A percentile compares a stretch with the other conserved stretches of the same genome.
These are phyloP conservation scores for Candida nitratophila DNA, from an alignment of 805 yeast genomes.

Conservation along the genomic window DNA sequence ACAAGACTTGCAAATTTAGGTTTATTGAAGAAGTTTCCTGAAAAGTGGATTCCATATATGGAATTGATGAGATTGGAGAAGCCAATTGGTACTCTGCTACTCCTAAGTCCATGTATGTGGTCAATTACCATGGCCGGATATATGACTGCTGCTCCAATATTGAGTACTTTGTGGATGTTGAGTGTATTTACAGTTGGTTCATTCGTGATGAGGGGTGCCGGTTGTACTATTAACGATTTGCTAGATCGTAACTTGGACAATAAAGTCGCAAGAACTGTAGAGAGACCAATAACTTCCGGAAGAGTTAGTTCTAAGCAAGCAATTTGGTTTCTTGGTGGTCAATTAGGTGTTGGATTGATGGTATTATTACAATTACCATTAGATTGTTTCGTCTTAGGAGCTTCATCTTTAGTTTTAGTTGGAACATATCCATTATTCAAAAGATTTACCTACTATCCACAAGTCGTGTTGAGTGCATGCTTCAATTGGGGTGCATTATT, in stretches of 20 bases:
- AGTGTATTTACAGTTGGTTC: slow-evolving; percentile 79
- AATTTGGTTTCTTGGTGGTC: slow-evolving; percentile 59
- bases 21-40: slow-evolving; percentile 59
- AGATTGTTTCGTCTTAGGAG: slow-evolving; percentile 78
- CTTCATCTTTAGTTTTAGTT: slow-evolving; percentile 71
- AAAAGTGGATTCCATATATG: slow-evolving; percentile 78
- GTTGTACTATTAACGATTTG: slow-evolving; percentile 91
- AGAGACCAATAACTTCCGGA: slow-evolving; percentile 90
- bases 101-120: slow-evolving; percentile 87
- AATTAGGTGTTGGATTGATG: slow-evolving; percentile 65
- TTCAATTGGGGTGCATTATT: slow-evolving; percentile 92
- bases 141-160: slow-evolving; percentile 59
- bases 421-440: slow-evolving; percentile 89
- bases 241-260: slow-evolving; percentile 77
- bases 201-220: slow-evolving; percentile 93
- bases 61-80: slow-evolving; percentile 87
- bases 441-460: slow-evolving; percentile 94
- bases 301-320: slow-evolving; percentile 71
- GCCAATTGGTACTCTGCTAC: slow-evolving; percentile 90
- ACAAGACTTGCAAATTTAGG: slow-evolving; percentile 42
- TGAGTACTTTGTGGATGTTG: slow-evolving; percentile 53
- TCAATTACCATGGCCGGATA: slow-evolving; percentile 86
- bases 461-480: slow-evolving; percentile 68
- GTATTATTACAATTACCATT: slow-evolving; percentile 68
- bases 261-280: slow-evolving; percentile 81